Base-by-base conservation (phyloP, 2,329 filamentous ascomycete species). In the Neurospora sp. region DNA sequence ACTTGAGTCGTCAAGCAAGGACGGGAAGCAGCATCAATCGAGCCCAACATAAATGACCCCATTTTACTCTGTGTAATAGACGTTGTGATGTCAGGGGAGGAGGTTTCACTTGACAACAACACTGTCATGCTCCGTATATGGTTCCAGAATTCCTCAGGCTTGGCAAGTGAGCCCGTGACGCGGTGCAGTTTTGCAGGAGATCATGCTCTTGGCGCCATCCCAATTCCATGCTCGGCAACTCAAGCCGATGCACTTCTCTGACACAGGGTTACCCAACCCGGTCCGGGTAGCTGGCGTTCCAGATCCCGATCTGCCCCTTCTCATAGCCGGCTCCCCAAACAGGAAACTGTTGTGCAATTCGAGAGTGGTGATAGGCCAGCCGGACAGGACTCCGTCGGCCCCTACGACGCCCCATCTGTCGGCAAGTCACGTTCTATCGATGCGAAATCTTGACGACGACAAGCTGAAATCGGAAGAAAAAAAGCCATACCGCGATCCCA, bases 201-300 rank as follows among this genome's bases (percentile, higher is more conserved):
- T 36, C 28, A 62, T 62, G 52, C 52, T 17, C 52, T 36, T 33
- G 28, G 52, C 28, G 52, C 23, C 28, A 62, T 62, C 15, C 15
- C 23, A 62, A 62, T 62, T 42, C 15, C 19, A 38, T 62, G 36
- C 23, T 39, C 67, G 76, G 78, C 77, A 80, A 77, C 73, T 78
- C 72, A 78, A 80, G 77, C 79, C 79, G 79, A 80, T 76, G 78
- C 78, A 79, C 70, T 75, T 77, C 79, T 79, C 78, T 78, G 72
- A 79, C 79, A 79, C 72, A 68, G 73, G 75, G 71, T 73, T 72
- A 74, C 71, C 75, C 73, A 73, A 74, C 72, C 74, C 74, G 75
- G 74, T 72, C 74, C 76, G 70, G 72, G 68, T 68, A 71, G 66
- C 7, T 38, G 33, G 67, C 67, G 23, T 68, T 72, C 68, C 68